Percentiles rank a stretch among this genome's conserved stretches.
These are phyloP conservation scores for Citrullus mucosospermus DNA, from an alignment of 306 rosid species.

Conservation along the genomic window DNA sequence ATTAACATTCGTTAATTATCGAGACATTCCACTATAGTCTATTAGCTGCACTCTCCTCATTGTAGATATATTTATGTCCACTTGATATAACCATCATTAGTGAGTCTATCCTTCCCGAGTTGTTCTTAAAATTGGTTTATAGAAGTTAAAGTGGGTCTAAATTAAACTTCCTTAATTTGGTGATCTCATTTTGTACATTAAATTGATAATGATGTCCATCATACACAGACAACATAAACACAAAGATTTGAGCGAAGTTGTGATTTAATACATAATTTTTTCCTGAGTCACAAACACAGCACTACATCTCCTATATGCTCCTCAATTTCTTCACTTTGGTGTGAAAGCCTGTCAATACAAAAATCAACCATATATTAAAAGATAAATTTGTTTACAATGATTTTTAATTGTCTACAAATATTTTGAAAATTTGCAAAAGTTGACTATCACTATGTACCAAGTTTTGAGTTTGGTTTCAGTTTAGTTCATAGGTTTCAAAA, in stretches of 20 bases:
- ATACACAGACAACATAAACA: background rate
- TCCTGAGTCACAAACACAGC: background rate
- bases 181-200: conserved; percentile 8
- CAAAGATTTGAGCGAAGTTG: background rate
- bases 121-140: background rate
- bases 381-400: too few species aligned
- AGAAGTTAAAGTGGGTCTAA: background rate
- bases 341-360: conserved; percentile 42
- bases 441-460: too few species aligned
- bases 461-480: too few species aligned
- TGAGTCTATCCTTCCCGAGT: too few species aligned
- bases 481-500: too few species aligned
- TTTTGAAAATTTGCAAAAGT: too few species aligned
- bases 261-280: background rate
- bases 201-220: background rate
- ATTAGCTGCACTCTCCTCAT: too few species aligned
- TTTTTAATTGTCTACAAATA: too few species aligned
- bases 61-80: too few species aligned
- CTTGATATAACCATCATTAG: too few species aligned
- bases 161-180: background rate
- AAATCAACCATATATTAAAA: background rate
- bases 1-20: too few species aligned
- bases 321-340: conserved; percentile 29
- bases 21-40: too few species aligned
- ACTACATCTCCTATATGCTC: background rate